Conservation (phyloP, 2,329 filamentous ascomycete species). For the Diaporthe aspalathi region DNA sequence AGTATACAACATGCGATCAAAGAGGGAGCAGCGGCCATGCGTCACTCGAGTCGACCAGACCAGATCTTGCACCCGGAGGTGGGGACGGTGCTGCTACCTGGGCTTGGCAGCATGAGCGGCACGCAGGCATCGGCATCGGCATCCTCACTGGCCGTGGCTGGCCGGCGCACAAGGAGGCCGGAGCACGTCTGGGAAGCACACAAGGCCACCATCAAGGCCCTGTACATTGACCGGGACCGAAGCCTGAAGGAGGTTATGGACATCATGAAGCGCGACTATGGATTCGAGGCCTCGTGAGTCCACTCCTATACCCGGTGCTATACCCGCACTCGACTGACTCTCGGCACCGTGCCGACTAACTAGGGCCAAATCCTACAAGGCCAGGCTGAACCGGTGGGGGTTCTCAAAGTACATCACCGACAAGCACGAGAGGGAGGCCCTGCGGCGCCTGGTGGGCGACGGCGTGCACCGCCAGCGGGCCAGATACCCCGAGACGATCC, state of each 20-base stretch:
- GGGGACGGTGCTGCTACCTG: background rate
- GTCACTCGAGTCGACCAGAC: no score
- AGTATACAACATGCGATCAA: background rate
- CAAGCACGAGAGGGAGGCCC: constrained; percentile 9
- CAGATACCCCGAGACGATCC: background rate
- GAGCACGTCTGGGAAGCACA: background rate
- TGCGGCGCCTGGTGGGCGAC: background rate
- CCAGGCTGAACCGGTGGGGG: background rate
- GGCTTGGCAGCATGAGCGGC: background rate
- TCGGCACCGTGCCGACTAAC: background rate
- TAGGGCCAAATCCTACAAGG: background rate
- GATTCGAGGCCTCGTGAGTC: constrained; percentile 18
- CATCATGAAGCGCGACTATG: background rate
- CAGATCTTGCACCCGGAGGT: background rate
- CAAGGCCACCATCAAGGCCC: background rate
- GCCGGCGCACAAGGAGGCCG: background rate
- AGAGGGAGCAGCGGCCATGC: background rate
- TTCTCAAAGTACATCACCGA: constrained; percentile 21
- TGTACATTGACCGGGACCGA: background rate
- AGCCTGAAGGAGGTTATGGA: constrained; percentile 17
- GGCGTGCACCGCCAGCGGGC: background rate
- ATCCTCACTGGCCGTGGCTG: background rate
- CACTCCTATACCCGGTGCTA: background rate
- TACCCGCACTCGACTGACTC: no score
- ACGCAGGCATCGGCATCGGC: background rate